Base-by-base conservation (phyloP, 2,329 filamentous ascomycete species). In the Microsporum audouinii region DNA sequence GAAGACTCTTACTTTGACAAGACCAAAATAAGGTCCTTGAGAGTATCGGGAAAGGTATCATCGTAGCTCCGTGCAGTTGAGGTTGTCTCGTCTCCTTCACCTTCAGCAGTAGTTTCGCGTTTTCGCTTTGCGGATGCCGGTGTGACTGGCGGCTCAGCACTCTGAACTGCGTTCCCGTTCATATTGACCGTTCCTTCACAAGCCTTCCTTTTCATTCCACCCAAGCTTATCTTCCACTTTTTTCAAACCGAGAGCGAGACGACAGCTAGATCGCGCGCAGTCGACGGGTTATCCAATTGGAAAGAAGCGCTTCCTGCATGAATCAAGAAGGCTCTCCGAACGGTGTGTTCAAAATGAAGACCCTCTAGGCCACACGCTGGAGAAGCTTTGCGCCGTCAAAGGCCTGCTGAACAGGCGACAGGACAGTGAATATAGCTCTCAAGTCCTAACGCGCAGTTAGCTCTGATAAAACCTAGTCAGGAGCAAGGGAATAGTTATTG, bases 51-150 rank as follows among this genome's bases (percentile, higher is more conserved):
- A 27, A 76, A 67, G 39, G 70, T 67, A 33, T 64, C 59, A 63
- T 68, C 72, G 33, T 71, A 68, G 29, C 8, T 31, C 27, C 5
- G 7, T 12, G 45, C 4, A 1, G 23, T 51, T 12, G 23, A 33
- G 8, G 31, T 71, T 70, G 53, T 71, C 68, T 58, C 68, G 33
- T 45, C 29, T 34, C 29, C 12, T 27, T 59, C 41, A 27, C 43
- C 58, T 31, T 61, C 59, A 10, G 56, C 27, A n/a, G 60, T 68
- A 27, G 72, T 70, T 17, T 66, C 68, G 64, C 74, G 74, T 69
- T 76, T 77, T 69, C 75, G 73, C 65, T 77, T 77, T 51, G 70
- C 73, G 58, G 74, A 70, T 34, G 73, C 74, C 59, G 72, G 69
- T 56, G 68, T 62, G 34, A 65, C 65, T 59, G 68, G 64, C 8